Percentiles rank a stretch among this genome's conserved stretches.
These are phyloP conservation scores for Pseudocercospora pini-densiflorae DNA, from an alignment of 2,329 filamentous ascomycete species.

Conservation along the genomic window DNA sequence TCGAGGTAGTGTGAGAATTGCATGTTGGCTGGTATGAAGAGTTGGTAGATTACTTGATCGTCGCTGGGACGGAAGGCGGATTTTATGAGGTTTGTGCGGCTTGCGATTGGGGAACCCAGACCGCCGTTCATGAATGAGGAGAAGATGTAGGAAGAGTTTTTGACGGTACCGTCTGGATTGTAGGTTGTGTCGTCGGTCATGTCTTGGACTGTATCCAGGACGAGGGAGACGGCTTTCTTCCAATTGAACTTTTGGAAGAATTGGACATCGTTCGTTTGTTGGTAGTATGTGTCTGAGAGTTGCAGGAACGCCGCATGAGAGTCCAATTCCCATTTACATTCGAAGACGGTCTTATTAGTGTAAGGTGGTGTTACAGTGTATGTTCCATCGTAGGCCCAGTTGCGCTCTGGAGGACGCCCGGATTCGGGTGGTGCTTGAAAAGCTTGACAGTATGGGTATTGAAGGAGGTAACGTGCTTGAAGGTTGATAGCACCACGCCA, in stretches of 20 bases:
- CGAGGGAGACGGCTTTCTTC: slow-evolving; percentile 4
- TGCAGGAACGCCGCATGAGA: slow-evolving; percentile 54
- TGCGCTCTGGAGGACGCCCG: slow-evolving; percentile 35
- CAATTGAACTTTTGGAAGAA: slow-evolving; percentile 19
- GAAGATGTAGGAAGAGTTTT: slow-evolving; percentile 11
- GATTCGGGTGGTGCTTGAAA: slow-evolving; percentile 49
- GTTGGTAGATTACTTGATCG: slow-evolving; percentile 52
- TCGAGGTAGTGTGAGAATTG: slow-evolving; percentile 70
- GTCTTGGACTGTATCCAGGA: slow-evolving; percentile 12
- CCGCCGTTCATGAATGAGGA: slow-evolving; percentile 38
- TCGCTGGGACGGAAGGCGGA: slow-evolving; percentile 54
- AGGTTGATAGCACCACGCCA: slow-evolving; percentile 73
- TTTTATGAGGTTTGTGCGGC: slow-evolving; percentile 51
- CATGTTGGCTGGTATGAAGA: slow-evolving; percentile 61
- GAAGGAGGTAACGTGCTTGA: slow-evolving; percentile 68
- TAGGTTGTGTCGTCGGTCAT: slow-evolving; percentile 23
- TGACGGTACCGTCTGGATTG: slow-evolving; percentile 6
- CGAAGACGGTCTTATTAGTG: slow-evolving; percentile 49
- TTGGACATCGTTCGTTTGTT: slow-evolving; percentile 40
- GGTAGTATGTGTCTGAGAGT: slow-evolving; percentile 52
- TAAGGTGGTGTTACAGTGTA: slow-evolving; percentile 50
- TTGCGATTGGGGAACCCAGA: slow-evolving; percentile 52
- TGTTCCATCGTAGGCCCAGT: slow-evolving; percentile 56
- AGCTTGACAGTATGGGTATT: slow-evolving; percentile 58
- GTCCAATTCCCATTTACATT: slow-evolving; percentile 58